Evolutionary conservation across 495 filamentous ascomycete genomes (phyloP).

Genomic region (Clohesyomyces aquaticus): DNA sequence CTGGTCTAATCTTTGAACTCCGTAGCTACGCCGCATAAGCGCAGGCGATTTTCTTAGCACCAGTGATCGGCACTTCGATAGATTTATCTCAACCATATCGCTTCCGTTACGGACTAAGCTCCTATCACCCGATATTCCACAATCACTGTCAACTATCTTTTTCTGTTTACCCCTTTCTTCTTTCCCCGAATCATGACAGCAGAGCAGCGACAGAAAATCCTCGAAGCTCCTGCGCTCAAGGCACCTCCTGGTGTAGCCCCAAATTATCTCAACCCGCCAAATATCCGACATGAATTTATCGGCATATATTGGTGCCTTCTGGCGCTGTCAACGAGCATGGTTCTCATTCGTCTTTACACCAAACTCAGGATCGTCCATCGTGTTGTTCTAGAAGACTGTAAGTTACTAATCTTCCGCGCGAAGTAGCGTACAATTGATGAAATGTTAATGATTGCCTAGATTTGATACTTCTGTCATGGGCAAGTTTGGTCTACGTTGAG

Average conservation of each 20-base stretch:
- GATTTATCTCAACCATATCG: too few species aligned
- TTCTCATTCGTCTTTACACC: constrained; percentile 1
- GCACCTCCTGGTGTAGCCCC: not conserved
- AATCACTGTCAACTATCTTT: too few species aligned
- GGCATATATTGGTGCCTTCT: not conserved
- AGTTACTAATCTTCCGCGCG: too few species aligned
- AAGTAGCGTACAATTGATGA: not conserved
- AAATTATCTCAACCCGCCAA: constrained; percentile 1
- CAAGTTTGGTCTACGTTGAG: not conserved
- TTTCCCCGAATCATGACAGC: too few species aligned
- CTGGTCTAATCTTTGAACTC: too few species aligned
- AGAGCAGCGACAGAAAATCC: too few species aligned
- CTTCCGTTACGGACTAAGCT: too few species aligned
- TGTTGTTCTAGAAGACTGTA: not conserved
- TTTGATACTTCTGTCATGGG: constrained; percentile 4
- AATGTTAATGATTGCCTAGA: not conserved
- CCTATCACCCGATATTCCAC: too few species aligned
- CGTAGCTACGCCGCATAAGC: too few species aligned
- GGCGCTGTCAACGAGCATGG: not conserved
- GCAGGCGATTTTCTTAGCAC: too few species aligned
- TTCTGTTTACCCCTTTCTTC: too few species aligned
- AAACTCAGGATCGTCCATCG: not conserved
- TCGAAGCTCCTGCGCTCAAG: constrained; percentile 3
- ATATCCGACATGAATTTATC: not conserved
- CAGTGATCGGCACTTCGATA: too few species aligned